Percentiles rank a stretch among this genome's conserved stretches.
phyloP scores from a whole-genome alignment of 441 rosid species.

The Croton laevigatus region DNA sequence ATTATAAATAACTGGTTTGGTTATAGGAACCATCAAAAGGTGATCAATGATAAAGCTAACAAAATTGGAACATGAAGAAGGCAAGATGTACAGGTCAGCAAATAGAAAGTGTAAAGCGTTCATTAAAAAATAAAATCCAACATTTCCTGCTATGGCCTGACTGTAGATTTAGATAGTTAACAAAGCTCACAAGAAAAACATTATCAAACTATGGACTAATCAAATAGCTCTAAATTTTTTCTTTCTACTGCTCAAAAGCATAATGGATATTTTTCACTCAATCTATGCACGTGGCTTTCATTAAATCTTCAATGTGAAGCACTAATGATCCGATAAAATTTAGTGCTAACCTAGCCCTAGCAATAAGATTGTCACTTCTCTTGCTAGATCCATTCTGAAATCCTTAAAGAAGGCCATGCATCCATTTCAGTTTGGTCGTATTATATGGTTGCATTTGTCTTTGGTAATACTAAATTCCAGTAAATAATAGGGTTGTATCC shows the following conservation, averaged over 20 bases:
- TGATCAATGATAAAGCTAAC: not conserved
- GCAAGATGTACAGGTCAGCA: not conserved
- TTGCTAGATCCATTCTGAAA: too few relatives aligned
- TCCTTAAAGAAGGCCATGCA: not conserved
- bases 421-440: not conserved
- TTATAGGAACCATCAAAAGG: not conserved
- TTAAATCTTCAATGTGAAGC: too few relatives aligned
- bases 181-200: not conserved
- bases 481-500: not conserved
- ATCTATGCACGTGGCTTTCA: too few relatives aligned
- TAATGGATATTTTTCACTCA: too few relatives aligned
- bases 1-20: not conserved
- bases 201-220: too few relatives aligned
- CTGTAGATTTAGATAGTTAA: not conserved
- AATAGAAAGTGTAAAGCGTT: not conserved
- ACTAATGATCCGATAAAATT: too few relatives aligned
- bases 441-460: not conserved
- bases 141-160: not conserved
- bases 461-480: not conserved
- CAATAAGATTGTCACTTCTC: too few relatives aligned
- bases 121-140: not conserved
- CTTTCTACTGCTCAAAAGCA: too few relatives aligned
- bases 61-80: not conserved
- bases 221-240: too few relatives aligned
- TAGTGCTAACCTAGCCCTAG: too few relatives aligned